Conservation (phyloP, 2,329 filamentous ascomycete genomes). For the Botrytis fragariae region DNA sequence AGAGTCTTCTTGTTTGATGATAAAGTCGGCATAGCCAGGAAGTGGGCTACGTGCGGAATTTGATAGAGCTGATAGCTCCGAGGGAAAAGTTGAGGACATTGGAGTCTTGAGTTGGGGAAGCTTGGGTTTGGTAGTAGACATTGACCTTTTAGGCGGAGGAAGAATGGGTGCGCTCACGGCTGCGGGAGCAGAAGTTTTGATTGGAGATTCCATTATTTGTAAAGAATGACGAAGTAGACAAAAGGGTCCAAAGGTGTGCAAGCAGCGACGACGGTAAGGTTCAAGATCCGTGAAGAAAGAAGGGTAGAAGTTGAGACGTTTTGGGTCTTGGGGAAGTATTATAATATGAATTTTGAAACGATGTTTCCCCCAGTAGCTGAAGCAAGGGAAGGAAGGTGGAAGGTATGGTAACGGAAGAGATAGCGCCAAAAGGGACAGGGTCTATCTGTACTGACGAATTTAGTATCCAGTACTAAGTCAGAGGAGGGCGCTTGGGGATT, state of each 20-base stretch:
- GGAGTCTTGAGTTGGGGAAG: slow-evolving; percentile 61
- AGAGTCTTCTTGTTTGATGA: slow-evolving; percentile 64
- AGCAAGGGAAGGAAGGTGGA: slow-evolving; percentile 18
- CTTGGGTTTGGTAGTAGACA: slow-evolving; percentile 48
- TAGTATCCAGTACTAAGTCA: slow-evolving; percentile 19
- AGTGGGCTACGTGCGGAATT: slow-evolving; percentile 68
- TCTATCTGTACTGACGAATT: slow-evolving; percentile 21
- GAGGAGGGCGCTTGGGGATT: slow-evolving; percentile 22
- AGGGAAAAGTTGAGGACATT: slow-evolving; percentile 59
- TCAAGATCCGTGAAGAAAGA: slow-evolving; percentile 30
- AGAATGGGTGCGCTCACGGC: slow-evolving; percentile 27
- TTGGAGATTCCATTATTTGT: slow-evolving; percentile 17
- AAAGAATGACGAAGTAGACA: slow-evolving; percentile 33
- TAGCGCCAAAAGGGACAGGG: slow-evolving; percentile 30
- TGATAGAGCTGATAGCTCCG: slow-evolving; percentile 56
- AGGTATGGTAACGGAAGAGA: slow-evolving; percentile 19
- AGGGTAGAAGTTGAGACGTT: slow-evolving; percentile 22
- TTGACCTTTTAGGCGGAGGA: slow-evolving; percentile 32
- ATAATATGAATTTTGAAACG: slow-evolving; percentile 31
- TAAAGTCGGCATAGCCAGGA: slow-evolving; percentile 56
- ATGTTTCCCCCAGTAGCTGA: slow-evolving; percentile 26
- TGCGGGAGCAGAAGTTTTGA: slow-evolving; percentile 20
- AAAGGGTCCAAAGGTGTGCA: slow-evolving; percentile 25
- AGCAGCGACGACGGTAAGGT: slow-evolving; percentile 33
- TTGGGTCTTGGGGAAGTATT: slow-evolving; percentile 32